A percentile compares a stretch with the other conserved stretches of the same genome.
phyloP scores from a whole-genome alignment of 331 rosid genomes.

The Prunus yedoensis region DNA sequence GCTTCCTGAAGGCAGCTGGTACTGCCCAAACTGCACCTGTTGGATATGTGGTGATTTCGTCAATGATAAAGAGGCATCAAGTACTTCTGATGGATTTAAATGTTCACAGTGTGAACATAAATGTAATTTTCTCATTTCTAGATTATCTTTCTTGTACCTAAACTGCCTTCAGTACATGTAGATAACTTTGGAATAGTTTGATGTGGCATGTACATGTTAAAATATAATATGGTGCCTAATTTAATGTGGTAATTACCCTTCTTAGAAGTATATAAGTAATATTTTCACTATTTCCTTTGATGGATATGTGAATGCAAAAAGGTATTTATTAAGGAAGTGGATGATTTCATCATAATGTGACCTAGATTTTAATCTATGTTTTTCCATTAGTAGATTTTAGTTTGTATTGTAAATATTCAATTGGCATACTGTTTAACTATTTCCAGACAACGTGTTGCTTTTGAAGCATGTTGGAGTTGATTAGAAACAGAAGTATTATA shows the following conservation, averaged over 20 bases:
- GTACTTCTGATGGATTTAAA: slow-evolving; percentile 55
- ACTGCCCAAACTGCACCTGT: slow-evolving; percentile 89
- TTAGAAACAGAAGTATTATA: neutral
- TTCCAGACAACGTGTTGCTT: neutral
- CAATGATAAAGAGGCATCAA: slow-evolving; percentile 56
- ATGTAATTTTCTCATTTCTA: slow-evolving; percentile 50
- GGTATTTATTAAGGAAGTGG: neutral
- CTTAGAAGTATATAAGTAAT: neutral
- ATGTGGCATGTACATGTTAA: slow-evolving; percentile 8
- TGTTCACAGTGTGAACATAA: slow-evolving; percentile 93
- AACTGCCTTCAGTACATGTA: slow-evolving; percentile 14
- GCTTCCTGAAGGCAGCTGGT: slow-evolving; percentile 96
- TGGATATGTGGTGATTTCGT: slow-evolving; percentile 78
- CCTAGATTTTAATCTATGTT: neutral
- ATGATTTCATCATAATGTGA: slow-evolving; percentile 5
- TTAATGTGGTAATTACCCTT: neutral
- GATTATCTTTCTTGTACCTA: slow-evolving; percentile 13
- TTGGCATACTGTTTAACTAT: slow-evolving; percentile 6
- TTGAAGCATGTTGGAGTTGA: slow-evolving; percentile 9
- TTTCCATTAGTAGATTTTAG: neutral
- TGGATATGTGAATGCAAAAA: neutral
- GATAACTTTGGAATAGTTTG: slow-evolving; percentile 12
- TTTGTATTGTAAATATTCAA: neutral
- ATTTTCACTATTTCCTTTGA: neutral
- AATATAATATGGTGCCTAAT: neutral